phyloP scores from a whole-genome alignment of 192 early-diverging fungal genomes.

The Coemansia umbellata region DNA sequence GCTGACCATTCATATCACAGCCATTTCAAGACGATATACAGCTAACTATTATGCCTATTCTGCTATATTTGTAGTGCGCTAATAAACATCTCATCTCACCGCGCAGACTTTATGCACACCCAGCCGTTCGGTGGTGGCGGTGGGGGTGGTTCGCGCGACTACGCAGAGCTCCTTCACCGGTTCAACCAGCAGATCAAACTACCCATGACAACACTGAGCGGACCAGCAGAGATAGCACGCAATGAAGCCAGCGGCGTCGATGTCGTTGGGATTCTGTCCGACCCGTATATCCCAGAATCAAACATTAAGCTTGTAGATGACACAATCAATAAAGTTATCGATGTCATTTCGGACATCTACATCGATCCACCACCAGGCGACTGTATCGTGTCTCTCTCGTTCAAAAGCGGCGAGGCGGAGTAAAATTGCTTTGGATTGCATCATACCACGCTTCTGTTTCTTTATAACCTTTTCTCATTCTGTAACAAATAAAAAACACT shows the following conservation, averaged over 20 bases:
- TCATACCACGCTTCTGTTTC: too few relatives aligned
- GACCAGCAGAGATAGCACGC: conserved; percentile 13
- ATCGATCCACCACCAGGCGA: conserved; percentile 32
- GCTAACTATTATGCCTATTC: background rate
- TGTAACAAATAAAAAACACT: too few relatives aligned
- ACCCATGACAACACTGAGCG: conserved; percentile 29
- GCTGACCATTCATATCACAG: too few relatives aligned
- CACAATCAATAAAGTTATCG: conserved; percentile 21
- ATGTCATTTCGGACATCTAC: conserved; percentile 16
- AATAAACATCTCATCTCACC: conserved; percentile 42
- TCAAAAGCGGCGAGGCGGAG: too few relatives aligned
- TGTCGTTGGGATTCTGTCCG: conserved; percentile 19
- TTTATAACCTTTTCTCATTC: too few relatives aligned
- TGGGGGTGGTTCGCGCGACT: conserved; percentile 33
- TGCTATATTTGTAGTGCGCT: conserved; percentile 21
- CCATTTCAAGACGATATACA: too few relatives aligned
- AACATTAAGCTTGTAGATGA: conserved; percentile 20
- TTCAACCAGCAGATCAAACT: conserved; percentile 46
- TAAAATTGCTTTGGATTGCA: too few relatives aligned
- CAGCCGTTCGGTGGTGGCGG: conserved; percentile 12
- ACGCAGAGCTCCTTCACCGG: conserved; percentile 30
- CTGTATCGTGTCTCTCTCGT: conserved; percentile 33
- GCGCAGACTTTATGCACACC: conserved; percentile 19
- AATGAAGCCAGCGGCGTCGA: conserved; percentile 3
- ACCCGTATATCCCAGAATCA: conserved; percentile 8